phyloP scores from a whole-genome alignment of 2,329 filamentous ascomycete genomes.

The Biscogniauxia marginata region DNA sequence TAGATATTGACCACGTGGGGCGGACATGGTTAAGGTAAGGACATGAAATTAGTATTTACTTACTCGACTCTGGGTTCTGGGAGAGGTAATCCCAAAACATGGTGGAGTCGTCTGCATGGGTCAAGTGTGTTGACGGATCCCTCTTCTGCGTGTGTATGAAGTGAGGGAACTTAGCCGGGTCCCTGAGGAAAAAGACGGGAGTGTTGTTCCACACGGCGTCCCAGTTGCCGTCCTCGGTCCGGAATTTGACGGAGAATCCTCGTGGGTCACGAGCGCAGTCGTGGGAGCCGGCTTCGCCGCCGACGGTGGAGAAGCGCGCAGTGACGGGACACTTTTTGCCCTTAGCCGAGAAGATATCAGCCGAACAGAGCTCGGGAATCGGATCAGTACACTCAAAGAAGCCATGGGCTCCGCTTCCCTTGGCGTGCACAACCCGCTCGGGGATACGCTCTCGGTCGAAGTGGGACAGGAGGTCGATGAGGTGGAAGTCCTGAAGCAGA shows the following conservation, averaged over 20 bases:
- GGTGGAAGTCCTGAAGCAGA: constrained; percentile 16
- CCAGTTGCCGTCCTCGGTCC: constrained; percentile 72
- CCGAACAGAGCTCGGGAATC: constrained; percentile 53
- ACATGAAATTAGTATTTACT: background rate
- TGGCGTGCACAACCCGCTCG: constrained; percentile 17
- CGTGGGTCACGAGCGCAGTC: constrained; percentile 58
- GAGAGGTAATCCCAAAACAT: constrained; percentile 66
- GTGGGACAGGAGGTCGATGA: constrained; percentile 25
- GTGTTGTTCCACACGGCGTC: constrained; percentile 73
- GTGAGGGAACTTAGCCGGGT: constrained; percentile 70
- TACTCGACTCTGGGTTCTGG: constrained; percentile 59
- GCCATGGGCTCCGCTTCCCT: constrained; percentile 20
- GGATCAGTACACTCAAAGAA: constrained; percentile 41
- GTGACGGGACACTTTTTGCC: constrained; percentile 69
- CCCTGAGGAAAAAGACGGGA: constrained; percentile 73
- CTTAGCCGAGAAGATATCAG: constrained; percentile 49
- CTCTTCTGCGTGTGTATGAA: constrained; percentile 76
- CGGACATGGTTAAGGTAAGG: background rate
- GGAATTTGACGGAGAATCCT: constrained; percentile 72
- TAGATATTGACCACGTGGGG: too few relatives aligned
- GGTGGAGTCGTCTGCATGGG: constrained; percentile 47
- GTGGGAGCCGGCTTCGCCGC: constrained; percentile 62
- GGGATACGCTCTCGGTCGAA: constrained; percentile 20
- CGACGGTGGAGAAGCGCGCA: constrained; percentile 72
- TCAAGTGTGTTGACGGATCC: constrained; percentile 67